Conservation (phyloP, 345 rosid genomes). For the Raphanus sativus region DNA sequence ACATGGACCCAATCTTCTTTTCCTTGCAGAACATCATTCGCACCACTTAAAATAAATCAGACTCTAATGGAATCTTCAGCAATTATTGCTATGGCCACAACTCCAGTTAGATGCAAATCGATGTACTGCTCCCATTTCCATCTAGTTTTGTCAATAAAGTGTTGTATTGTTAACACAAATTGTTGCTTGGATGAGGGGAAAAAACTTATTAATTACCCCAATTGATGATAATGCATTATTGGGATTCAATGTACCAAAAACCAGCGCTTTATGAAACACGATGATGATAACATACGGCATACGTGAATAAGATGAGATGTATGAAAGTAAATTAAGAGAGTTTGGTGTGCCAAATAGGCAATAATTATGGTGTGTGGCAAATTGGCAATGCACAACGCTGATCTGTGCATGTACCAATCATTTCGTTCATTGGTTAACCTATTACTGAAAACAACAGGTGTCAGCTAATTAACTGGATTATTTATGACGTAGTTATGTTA, state of each 20-base stretch:
- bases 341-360: slow-evolving; percentile 25
- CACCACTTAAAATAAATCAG: slow-evolving; percentile 20
- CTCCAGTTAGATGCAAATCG: slow-evolving; percentile 11
- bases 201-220: no score
- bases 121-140: neutral
- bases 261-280: neutral
- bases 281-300: neutral
- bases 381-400: slow-evolving; percentile 15
- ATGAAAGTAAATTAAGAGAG: neutral
- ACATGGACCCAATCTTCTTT: slow-evolving; percentile 10
- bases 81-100: slow-evolving; percentile 23
- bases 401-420: slow-evolving; percentile 24
- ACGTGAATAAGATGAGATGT: no score
- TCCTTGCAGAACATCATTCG: slow-evolving; percentile 9
- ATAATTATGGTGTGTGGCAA: slow-evolving; percentile 19
- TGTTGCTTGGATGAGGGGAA: neutral
- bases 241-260: neutral
- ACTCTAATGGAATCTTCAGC: slow-evolving; percentile 27
- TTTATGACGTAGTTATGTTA: slow-evolving; percentile 7
- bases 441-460: slow-evolving; percentile 3
- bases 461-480: neutral
- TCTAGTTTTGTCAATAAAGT: neutral
- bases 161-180: neutral
- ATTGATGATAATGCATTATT: neutral
- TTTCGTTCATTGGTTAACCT: slow-evolving; percentile 26